Conservation (phyloP, 2,329 filamentous ascomycete genomes). For the Arthrobotrys sphaeroides region DNA sequence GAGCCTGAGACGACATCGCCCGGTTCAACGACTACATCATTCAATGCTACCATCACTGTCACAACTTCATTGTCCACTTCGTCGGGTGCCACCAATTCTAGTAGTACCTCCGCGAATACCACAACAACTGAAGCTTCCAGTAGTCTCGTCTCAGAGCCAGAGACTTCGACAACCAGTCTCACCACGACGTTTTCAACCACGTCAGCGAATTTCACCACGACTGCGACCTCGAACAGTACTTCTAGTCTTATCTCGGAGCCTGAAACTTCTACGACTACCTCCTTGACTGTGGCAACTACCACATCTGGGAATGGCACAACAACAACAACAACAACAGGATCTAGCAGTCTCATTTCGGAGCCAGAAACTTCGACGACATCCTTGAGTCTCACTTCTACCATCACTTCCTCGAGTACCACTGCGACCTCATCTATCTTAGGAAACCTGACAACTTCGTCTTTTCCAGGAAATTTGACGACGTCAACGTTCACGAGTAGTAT, state of each 20-base stretch:
- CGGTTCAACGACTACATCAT: slow-evolving; percentile 1
- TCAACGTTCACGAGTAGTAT: slow-evolving; percentile 23
- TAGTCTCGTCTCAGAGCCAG: slow-evolving; percentile 2
- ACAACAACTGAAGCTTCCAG: not conserved
- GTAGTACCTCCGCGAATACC: not conserved
- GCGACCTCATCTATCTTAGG: not conserved
- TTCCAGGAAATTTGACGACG: slow-evolving; percentile 10
- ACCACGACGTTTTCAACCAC: not conserved
- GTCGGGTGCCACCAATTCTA: not conserved
- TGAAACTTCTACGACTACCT: not conserved
- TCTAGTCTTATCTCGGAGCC: slow-evolving; percentile 12
- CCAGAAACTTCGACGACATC: too few species aligned
- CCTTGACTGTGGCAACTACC: not conserved
- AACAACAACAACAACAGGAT: not conserved
- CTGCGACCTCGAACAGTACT: not conserved
- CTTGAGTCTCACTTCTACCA: not conserved
- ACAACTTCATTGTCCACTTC: slow-evolving; percentile 15
- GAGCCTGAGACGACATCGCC: slow-evolving; percentile 3
- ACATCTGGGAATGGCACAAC: not conserved
- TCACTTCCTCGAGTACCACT: not conserved
- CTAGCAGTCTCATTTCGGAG: too few species aligned
- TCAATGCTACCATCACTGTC: slow-evolving; percentile 19
- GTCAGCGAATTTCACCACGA: not conserved
- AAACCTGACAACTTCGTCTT: slow-evolving; percentile 23
- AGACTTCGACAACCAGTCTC: not conserved